These are phyloP conservation scores for Pseudogymnoascus sp. DNA, from an alignment of 2,329 filamentous ascomycete species.

Conservation along the genomic window DNA sequence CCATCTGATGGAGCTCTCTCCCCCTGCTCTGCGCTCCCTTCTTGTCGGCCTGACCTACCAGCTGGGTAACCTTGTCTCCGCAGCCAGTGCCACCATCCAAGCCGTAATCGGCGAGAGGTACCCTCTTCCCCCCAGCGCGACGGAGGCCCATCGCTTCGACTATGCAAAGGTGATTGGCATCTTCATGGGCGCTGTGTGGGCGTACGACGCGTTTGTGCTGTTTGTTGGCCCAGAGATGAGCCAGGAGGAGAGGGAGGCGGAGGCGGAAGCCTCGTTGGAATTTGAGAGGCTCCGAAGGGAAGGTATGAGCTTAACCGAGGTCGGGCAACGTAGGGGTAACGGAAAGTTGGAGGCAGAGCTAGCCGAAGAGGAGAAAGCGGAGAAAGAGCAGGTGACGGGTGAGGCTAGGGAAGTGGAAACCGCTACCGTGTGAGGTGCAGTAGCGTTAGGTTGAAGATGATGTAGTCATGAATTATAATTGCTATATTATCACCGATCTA, in stretches of 20 bases:
- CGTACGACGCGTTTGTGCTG: conserved; percentile 43
- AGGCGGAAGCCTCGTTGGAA: not conserved
- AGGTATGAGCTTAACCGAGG: conserved; percentile 35
- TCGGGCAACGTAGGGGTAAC: conserved; percentile 32
- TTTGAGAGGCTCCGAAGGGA: not conserved
- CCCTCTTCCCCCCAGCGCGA: conserved; percentile 49
- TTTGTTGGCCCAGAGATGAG: conserved; percentile 35
- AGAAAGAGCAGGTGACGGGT: not conserved
- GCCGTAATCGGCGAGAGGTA: conserved; percentile 68
- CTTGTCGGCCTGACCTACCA: conserved; percentile 64
- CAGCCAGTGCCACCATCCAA: conserved; percentile 63
- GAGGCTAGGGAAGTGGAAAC: not conserved
- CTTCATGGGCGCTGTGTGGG: conserved; percentile 77
- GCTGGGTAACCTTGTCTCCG: conserved; percentile 63
- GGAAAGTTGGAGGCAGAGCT: conserved; percentile 17
- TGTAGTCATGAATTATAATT: not conserved
- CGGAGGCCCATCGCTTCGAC: conserved; percentile 47
- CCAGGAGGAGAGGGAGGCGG: not conserved
- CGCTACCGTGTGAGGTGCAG: not conserved
- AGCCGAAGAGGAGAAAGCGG: not conserved
- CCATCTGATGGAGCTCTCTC: conserved; percentile 62
- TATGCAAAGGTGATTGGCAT: conserved; percentile 79
- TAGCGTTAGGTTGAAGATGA: not conserved
- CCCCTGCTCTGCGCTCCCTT: conserved; percentile 56
- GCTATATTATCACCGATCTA: not conserved